Evolutionary conservation across 2,329 filamentous ascomycete genomes (phyloP).

Genomic region (Penicillium sp.): DNA sequence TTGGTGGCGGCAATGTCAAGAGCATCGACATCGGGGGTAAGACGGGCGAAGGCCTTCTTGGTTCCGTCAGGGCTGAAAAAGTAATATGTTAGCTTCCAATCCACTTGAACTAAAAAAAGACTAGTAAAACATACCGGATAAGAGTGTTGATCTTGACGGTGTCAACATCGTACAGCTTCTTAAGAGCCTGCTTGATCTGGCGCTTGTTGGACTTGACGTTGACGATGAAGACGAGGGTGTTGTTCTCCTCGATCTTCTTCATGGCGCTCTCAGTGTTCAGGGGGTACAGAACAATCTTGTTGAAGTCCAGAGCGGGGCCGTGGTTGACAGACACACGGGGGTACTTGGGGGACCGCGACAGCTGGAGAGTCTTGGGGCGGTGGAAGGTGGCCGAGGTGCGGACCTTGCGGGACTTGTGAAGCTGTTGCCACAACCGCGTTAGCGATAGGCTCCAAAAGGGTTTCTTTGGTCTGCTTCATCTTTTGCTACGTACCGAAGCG

Average conservation of each 20-base stretch:
- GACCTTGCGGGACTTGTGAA: constrained; percentile 90
- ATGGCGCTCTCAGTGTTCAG: constrained; percentile 99
- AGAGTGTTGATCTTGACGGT: constrained; percentile 99
- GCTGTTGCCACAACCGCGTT: constrained; percentile 43
- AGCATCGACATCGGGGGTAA: constrained; percentile 95
- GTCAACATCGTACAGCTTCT: constrained; percentile 99
- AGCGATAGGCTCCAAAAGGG: constrained; percentile 11
- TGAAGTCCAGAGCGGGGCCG: constrained; percentile 87
- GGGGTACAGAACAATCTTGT: constrained; percentile 96
- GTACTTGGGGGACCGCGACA: constrained; percentile 91
- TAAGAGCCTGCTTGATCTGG: constrained; percentile 96
- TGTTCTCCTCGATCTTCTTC: constrained; percentile 99
- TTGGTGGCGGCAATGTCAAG: constrained; percentile 99
- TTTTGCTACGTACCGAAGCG: constrained; percentile 75
- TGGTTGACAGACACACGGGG: constrained; percentile 92
- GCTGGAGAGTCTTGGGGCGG: constrained; percentile 91
- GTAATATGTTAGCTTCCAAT: constrained; percentile 14
- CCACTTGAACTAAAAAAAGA: neutral
- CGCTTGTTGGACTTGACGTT: constrained; percentile 99
- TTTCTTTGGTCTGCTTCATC: constrained; percentile 8
- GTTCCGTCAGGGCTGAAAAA: constrained; percentile 76
- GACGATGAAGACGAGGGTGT: constrained; percentile 97
- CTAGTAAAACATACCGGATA: constrained; percentile 65
- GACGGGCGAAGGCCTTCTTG: constrained; percentile 98
- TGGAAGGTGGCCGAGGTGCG: constrained; percentile 93